Base-by-base conservation (phyloP, 179 eudicot genomes). In the Heliamphora pulchella region DNA sequence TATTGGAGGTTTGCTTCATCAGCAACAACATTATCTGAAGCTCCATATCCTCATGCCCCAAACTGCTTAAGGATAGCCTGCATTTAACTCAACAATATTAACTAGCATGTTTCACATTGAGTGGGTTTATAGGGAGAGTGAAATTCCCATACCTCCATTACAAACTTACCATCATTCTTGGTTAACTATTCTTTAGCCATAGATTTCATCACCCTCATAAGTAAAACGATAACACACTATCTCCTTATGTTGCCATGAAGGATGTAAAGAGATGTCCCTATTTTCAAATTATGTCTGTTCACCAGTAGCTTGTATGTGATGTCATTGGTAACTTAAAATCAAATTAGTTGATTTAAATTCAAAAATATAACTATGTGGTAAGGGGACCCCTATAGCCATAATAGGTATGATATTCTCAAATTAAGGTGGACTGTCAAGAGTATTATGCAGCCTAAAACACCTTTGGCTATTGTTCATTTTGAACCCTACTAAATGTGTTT, bases 21-120 rank as follows among this genome's bases (percentile, higher is more conserved):
- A 18, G 93, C 81, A 58, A 88, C 84, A 31, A 85, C 76, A 83
- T 85, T 86, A 83, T 94, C 97, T 55, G 97, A 89, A 81, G 89
- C 91, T 51, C 87, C 88, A 86, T 91, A 84, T 75, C 97, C 97
- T 69, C 96, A 93, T 79, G 75, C 87, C 39, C 96, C 96, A 85
- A 94, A 93, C 82, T 93, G 97, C 88, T 92, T 93, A 78, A 93
- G 81, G 48, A 94, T 96, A 71, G 97, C 96, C 98, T 94, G 82
- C 72, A 82, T 55, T 78, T 78, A 43, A 74, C 85, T 89, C 97
- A 15, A 87, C 74, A 13, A 82, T 53, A 83, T 83, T 84, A 80
- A 46, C 68, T 59, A 8, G 15, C 68, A 76, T 44, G 55, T 18
- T 46, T 43, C 10, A 10, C 48, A 61, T 31, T 54, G 50, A 11